phyloP scores from a whole-genome alignment of 2,329 filamentous ascomycete genomes.

The Ophiostoma tasmaniense region DNA sequence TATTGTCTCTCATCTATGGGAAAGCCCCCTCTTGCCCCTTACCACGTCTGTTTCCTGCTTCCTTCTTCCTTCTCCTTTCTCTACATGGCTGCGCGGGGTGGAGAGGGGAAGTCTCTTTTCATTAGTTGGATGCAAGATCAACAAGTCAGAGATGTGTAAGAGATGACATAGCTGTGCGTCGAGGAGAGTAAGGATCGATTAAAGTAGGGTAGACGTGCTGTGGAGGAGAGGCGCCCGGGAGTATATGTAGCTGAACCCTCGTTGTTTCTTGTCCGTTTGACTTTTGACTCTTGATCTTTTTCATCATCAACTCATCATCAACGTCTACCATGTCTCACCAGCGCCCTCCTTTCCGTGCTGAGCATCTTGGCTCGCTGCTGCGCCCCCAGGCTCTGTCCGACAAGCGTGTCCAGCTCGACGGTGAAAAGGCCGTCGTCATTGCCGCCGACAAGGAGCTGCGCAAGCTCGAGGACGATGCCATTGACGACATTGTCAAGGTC shows the following conservation, averaged over 20 bases:
- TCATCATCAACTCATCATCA: not conserved
- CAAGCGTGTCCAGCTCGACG: slow-evolving; percentile 28
- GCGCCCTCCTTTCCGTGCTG: slow-evolving; percentile 58
- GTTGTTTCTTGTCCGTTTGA: not conserved
- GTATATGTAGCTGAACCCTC: not conserved
- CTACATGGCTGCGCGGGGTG: not conserved
- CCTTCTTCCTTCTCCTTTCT: not conserved
- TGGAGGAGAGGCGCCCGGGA: too few relatives aligned
- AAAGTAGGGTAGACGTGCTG: too few relatives aligned
- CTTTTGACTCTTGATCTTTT: not conserved
- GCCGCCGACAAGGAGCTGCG: slow-evolving; percentile 37
- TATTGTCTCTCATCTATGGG: slow-evolving; percentile 1
- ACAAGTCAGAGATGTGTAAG: not conserved
- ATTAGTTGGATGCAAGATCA: not conserved
- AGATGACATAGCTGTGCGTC: not conserved
- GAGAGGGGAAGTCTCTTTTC: not conserved
- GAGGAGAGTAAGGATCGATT: too few relatives aligned
- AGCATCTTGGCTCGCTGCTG: slow-evolving; percentile 66
- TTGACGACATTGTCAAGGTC: slow-evolving; percentile 49
- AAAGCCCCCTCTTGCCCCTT: not conserved
- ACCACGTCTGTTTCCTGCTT: not conserved
- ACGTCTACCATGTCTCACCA: slow-evolving; percentile 19
- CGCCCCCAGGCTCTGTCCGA: slow-evolving; percentile 58
- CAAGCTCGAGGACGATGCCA: slow-evolving; percentile 47
- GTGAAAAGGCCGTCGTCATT: slow-evolving; percentile 31